Percentiles rank a stretch among this genome's conserved stretches.
Conservation (phyloP, 2,329 filamentous ascomycete genomes). For the Fusarium illudens region DNA sequence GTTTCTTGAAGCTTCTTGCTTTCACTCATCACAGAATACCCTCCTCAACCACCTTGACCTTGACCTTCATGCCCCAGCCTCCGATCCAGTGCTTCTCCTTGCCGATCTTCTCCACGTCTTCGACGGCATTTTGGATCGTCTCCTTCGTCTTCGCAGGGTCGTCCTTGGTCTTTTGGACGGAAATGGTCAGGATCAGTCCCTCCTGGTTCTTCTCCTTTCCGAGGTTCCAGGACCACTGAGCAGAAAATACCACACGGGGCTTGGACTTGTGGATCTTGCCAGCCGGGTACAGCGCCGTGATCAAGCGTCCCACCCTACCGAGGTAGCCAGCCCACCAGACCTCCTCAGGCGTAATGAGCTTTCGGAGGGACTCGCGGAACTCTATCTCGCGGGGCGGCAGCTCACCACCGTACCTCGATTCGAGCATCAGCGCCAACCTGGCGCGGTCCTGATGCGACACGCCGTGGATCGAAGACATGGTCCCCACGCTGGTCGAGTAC, state of each 20-base stretch:
- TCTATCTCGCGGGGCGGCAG: constrained; percentile 65
- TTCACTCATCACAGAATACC: constrained; percentile 36
- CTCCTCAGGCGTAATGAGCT: constrained; percentile 61
- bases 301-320: constrained; percentile 65
- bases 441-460: constrained; percentile 69
- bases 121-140: constrained; percentile 50
- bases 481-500: constrained; percentile 69
- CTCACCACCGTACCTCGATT: constrained; percentile 70
- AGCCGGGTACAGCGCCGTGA: constrained; percentile 68
- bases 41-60: constrained; percentile 47
- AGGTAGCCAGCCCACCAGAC: constrained; percentile 74
- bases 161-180: constrained; percentile 49
- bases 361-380: constrained; percentile 62
- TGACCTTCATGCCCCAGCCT: constrained; percentile 51
- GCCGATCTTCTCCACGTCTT: constrained; percentile 62
- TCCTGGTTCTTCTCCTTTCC: constrained; percentile 51
- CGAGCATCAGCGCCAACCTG: constrained; percentile 68
- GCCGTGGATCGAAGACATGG: constrained; percentile 68
- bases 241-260: constrained; percentile 51
- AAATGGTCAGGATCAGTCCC: constrained; percentile 55
- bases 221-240: constrained; percentile 52
- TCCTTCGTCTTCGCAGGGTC: constrained; percentile 52
- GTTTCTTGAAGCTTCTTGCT: background rate
- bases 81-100: constrained; percentile 66
- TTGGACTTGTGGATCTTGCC: constrained; percentile 55